Evolutionary conservation across 441 rosid genomes (phyloP).

Genomic region (Gossypium aridum): DNA sequence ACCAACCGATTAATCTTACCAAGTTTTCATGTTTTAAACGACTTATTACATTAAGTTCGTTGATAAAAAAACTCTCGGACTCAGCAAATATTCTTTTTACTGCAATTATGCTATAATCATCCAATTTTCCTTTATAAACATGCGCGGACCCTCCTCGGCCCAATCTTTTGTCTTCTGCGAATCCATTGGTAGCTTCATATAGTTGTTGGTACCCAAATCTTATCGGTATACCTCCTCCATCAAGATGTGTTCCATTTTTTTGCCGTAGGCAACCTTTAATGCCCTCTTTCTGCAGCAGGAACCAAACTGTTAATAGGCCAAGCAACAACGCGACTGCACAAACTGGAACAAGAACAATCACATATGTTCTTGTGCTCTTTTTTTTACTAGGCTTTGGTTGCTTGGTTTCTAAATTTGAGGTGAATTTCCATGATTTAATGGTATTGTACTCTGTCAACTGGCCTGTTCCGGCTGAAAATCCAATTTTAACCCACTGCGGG

Average conservation of each 20-base stretch:
- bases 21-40: slow-evolving; percentile 44
- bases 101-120: slow-evolving; percentile 25
- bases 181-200: slow-evolving; percentile 39
- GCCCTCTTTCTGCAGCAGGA: not conserved
- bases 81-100: slow-evolving; percentile 35
- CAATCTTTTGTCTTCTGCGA: slow-evolving; percentile 34
- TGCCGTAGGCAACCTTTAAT: not conserved
- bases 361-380: not conserved
- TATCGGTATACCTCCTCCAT: slow-evolving; percentile 40
- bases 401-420: slow-evolving; percentile 20
- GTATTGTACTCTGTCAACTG: slow-evolving; percentile 5
- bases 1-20: slow-evolving; percentile 55
- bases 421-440: slow-evolving; percentile 29
- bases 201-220: slow-evolving; percentile 40
- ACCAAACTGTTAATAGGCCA: not conserved
- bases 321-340: slow-evolving; percentile 13
- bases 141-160: slow-evolving; percentile 59
- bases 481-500: slow-evolving; percentile 24
- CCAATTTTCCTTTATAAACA: slow-evolving; percentile 40
- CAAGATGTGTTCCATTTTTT: slow-evolving; percentile 18
- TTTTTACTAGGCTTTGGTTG: not conserved
- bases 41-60: slow-evolving; percentile 43
- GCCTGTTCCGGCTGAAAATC: slow-evolving; percentile 29
- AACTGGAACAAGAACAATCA: slow-evolving; percentile 15
- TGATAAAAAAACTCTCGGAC: slow-evolving; percentile 27